These are phyloP conservation scores for Xylariaceae sp. DNA, from an alignment of 2,329 filamentous ascomycete species.

Conservation along the genomic window DNA sequence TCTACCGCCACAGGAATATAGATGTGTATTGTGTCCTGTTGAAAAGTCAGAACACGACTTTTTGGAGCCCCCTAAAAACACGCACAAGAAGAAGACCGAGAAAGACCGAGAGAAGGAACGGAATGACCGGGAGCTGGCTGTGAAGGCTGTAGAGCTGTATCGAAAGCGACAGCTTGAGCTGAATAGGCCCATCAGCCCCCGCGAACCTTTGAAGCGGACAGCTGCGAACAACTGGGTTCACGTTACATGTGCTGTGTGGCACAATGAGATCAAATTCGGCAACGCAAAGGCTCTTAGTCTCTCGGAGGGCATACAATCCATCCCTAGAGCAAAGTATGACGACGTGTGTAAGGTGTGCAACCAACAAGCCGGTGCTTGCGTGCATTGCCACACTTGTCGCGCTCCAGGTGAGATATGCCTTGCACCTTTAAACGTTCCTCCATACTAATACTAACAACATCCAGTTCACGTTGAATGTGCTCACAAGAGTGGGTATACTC, in stretches of 20 bases:
- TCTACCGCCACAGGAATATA: slow-evolving; percentile 61
- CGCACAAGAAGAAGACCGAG: slow-evolving; percentile 83
- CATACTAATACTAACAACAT: slow-evolving; percentile 31
- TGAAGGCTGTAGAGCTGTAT: slow-evolving; percentile 77
- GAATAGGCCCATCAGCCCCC: slow-evolving; percentile 76
- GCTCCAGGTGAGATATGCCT: slow-evolving; percentile 37
- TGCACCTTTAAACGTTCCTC: neutral
- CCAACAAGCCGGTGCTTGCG: slow-evolving; percentile 69
- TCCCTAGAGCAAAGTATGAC: slow-evolving; percentile 68
- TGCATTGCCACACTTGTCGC: slow-evolving; percentile 74
- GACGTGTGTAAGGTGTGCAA: slow-evolving; percentile 84
- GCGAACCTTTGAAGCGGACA: slow-evolving; percentile 89
- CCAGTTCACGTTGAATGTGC: slow-evolving; percentile 88
- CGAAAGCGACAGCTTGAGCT: slow-evolving; percentile 77
- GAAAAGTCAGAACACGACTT: slow-evolving; percentile 78
- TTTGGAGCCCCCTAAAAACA: slow-evolving; percentile 73
- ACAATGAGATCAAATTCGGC: slow-evolving; percentile 87
- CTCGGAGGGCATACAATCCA: slow-evolving; percentile 84
- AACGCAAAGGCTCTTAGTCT: slow-evolving; percentile 77
- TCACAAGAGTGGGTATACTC: slow-evolving; percentile 72
- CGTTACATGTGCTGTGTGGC: slow-evolving; percentile 88
- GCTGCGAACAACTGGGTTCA: slow-evolving; percentile 98
- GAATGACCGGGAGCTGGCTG: slow-evolving; percentile 76
- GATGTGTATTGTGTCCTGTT: slow-evolving; percentile 87
- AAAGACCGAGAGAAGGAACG: slow-evolving; percentile 87